Percentiles rank a stretch among this genome's conserved stretches.
phyloP scores from a whole-genome alignment of 768 basidiomycete species.

The Podaxis rugospora region DNA sequence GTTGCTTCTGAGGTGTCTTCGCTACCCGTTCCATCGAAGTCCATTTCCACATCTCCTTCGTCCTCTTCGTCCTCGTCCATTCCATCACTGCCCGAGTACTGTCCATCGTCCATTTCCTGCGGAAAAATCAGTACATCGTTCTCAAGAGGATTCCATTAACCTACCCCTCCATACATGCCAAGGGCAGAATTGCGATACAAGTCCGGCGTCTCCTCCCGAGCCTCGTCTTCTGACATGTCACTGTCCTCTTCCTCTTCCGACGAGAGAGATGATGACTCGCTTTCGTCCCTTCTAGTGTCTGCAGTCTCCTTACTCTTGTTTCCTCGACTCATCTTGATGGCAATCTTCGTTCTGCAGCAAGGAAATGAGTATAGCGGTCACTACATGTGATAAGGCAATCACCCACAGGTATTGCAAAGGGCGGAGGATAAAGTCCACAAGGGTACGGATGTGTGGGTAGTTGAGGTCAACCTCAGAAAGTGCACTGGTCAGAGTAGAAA shows the following conservation, averaged over 20 bases:
- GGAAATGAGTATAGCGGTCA: constrained; percentile 2
- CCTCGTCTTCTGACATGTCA: constrained; percentile 44
- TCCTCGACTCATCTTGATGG: constrained; percentile 95
- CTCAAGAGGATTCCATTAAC: constrained; percentile 24
- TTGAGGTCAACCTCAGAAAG: constrained; percentile 93
- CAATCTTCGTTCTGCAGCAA: constrained; percentile 75
- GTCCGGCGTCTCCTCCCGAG: constrained; percentile 83
- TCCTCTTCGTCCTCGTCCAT: constrained; percentile 81
- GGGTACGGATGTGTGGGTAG: constrained; percentile 82
- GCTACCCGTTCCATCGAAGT: constrained; percentile 80
- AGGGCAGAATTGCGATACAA: constrained; percentile 94
- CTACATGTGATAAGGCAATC: constrained; percentile 3
- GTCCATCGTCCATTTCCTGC: constrained; percentile 84
- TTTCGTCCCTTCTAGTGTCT: constrained; percentile 44
- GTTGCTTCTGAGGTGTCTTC: constrained; percentile 77
- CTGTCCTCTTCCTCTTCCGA: constrained; percentile 59
- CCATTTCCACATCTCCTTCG: constrained; percentile 84
- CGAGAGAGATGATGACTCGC: constrained; percentile 34
- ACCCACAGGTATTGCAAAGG: constrained; percentile 88
- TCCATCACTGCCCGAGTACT: constrained; percentile 64
- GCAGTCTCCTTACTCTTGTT: constrained; percentile 56
- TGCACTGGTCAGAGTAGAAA: constrained; percentile 80
- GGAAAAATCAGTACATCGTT: constrained; percentile 5
- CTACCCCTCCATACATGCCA: constrained; percentile 90
- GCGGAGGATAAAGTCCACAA: constrained; percentile 84